phyloP scores from a whole-genome alignment of 352 stramenopile genomes.

The Sclerospora graminicola region DNA sequence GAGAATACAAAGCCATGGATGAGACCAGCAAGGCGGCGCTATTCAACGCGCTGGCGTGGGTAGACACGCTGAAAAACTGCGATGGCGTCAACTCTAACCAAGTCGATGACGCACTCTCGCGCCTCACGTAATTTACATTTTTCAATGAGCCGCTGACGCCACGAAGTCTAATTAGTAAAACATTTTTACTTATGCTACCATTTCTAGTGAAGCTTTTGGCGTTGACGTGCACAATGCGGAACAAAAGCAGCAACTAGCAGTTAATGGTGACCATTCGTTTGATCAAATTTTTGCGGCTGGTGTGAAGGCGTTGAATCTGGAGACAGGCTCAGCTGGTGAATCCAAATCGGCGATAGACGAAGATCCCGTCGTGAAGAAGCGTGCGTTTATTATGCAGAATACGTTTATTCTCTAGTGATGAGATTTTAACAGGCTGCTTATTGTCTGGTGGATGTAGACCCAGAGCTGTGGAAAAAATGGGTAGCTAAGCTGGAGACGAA shows the following conservation, averaged over 20 bases:
- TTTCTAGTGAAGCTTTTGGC: conserved; percentile 55
- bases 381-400: conserved; percentile 15
- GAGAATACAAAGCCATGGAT: conserved; percentile 24
- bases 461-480: conserved; percentile 83
- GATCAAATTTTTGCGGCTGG: conserved; percentile 65
- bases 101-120: conserved; percentile 54
- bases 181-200: background rate
- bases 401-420: background rate
- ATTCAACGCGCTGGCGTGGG: conserved; percentile 66
- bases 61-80: conserved; percentile 54
- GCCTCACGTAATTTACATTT: conserved; percentile 26
- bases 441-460: conserved; percentile 30
- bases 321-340: conserved; percentile 22
- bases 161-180: background rate
- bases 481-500: conserved; percentile 78
- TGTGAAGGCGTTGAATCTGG: conserved; percentile 46
- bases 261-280: conserved; percentile 36
- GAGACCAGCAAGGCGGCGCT: conserved; percentile 34
- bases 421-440: background rate
- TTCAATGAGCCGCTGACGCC: conserved; percentile 21
- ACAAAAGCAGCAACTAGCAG: conserved; percentile 38
- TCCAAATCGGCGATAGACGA: conserved; percentile 28
- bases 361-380: conserved; percentile 68
- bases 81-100: conserved; percentile 43
- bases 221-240: conserved; percentile 45